Conservation (phyloP, 306 rosid genomes). For the Leucaena leucocephala region DNA sequence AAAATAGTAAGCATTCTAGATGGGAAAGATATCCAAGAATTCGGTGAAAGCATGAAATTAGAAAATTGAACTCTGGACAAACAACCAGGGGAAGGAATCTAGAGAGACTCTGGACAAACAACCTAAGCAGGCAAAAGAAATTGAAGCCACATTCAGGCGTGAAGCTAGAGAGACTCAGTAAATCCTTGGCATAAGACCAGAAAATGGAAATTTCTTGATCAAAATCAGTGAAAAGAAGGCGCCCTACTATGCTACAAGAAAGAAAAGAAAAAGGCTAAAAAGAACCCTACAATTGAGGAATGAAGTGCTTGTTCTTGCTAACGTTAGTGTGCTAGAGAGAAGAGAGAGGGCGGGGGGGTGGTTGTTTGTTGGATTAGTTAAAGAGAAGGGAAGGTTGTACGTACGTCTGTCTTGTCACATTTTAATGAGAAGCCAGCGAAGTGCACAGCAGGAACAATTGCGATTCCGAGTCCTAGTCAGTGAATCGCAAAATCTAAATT, state of each 20-base stretch:
- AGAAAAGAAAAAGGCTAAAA: conserved; percentile 2
- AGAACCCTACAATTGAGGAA: conserved; percentile 38
- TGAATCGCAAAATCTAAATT: background rate
- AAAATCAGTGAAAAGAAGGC: conserved; percentile 21
- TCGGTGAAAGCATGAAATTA: conserved; percentile 26
- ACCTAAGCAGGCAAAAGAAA: conserved; percentile 50
- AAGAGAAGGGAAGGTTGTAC: conserved; percentile 19
- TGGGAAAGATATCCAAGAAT: conserved; percentile 37
- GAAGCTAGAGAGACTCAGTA: background rate
- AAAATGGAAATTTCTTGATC: conserved; percentile 36
- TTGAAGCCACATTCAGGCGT: conserved; percentile 28
- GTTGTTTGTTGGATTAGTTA: conserved; percentile 31
- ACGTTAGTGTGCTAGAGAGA: conserved; percentile 33
- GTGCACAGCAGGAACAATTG: conserved; percentile 9
- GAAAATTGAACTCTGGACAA: conserved; percentile 14
- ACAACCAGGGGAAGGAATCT: background rate
- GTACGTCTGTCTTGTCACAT: background rate
- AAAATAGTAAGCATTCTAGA: conserved; percentile 29
- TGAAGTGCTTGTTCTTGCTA: conserved; percentile 20
- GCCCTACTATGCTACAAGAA: background rate
- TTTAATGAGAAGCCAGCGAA: conserved; percentile 24
- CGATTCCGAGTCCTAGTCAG: conserved; percentile 21
- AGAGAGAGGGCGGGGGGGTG: conserved; percentile 30
- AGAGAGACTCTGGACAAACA: too few species aligned
- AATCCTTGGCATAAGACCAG: background rate